Percentiles rank a stretch among this genome's conserved stretches.
Conservation (phyloP, 805 yeast genomes). For the Candida takata region DNA sequence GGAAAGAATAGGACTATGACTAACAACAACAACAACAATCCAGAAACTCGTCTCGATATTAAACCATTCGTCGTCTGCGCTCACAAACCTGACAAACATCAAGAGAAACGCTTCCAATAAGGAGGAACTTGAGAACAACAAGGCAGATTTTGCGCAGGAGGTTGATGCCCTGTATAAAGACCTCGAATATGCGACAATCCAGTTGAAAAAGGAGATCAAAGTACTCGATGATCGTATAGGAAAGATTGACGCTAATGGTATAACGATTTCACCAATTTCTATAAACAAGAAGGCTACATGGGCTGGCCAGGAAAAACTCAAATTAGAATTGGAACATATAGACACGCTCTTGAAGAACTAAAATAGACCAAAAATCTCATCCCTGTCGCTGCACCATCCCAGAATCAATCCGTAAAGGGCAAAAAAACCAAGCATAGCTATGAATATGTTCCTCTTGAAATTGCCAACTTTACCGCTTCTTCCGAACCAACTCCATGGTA, state of each 20-base stretch:
- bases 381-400: slow-evolving; percentile 10
- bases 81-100: slow-evolving; percentile 34
- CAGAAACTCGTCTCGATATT: slow-evolving; percentile 43
- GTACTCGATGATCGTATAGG: slow-evolving; percentile 54
- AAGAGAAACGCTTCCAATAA: slow-evolving; percentile 22
- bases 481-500: slow-evolving; percentile 29
- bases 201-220: slow-evolving; percentile 59
- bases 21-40: neutral
- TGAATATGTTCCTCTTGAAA: slow-evolving; percentile 12
- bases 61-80: slow-evolving; percentile 40
- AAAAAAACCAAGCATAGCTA: slow-evolving; percentile 6
- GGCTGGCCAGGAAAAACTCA: slow-evolving; percentile 53
- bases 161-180: slow-evolving; percentile 44
- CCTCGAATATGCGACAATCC: slow-evolving; percentile 51
- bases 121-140: slow-evolving; percentile 21
- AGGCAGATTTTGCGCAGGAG: slow-evolving; percentile 36
- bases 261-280: slow-evolving; percentile 58
- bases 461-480: slow-evolving; percentile 29
- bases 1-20: no score
- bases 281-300: slow-evolving; percentile 66
- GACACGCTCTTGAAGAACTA: slow-evolving; percentile 20
- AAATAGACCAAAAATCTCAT: neutral
- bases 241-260: slow-evolving; percentile 35
- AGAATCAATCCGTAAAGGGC: slow-evolving; percentile 11
- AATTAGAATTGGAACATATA: slow-evolving; percentile 35